Evolutionary conservation across 345 rosid species (phyloP), one percentile per base, ranked within the genome.

Genomic region (Gynandropsis gynandra): DNA sequence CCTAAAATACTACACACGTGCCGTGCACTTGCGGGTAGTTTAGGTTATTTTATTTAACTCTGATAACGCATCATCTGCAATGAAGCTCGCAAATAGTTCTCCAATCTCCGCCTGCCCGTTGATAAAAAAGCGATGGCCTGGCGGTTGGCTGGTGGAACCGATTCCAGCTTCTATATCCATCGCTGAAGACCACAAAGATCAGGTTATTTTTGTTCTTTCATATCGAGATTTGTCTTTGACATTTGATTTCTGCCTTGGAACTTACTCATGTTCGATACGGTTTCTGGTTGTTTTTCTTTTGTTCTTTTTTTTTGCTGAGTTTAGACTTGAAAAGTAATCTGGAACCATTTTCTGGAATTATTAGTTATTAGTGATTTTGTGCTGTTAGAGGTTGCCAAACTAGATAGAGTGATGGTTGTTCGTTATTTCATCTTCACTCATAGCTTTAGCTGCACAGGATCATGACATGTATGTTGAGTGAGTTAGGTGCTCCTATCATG

Each of bases 141-240:
- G n/a, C n/a, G n/a, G n/a, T n/a, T n/a, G n/a, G n/a, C n/a, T n/a
- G n/a, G n/a, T n/a, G n/a, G n/a, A n/a, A n/a, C n/a, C n/a, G n/a
- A n/a, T n/a, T n/a, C n/a, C 97, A 16, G 81, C 88, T 59, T 88
- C 95, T 0, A 70, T 88, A 34, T 79, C 92, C 5, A 34, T 84
- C 64, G 41, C 74, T 0, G 95, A 85, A 63, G 87, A 85, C 66
- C 89, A 61, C 47, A 88, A 85, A 50, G 92, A 85, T 69, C 97
- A 88, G 86, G 97, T 88, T 27, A 0, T 50, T 29, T 32, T 3
- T 17, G n/a, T n/a, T n/a, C n/a, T n/a, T n/a, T n/a, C 48, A 10
- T 29, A 16, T 39, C 2, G 13, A 1, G 4, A 36, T 50, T 10
- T 24, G 21, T 62, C 0, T 10, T 29, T 21, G 37, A 11, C 19